Evolutionary conservation across 139 green algal genomes (phyloP).

Genomic region (Chlorella vulgaris): DNA sequence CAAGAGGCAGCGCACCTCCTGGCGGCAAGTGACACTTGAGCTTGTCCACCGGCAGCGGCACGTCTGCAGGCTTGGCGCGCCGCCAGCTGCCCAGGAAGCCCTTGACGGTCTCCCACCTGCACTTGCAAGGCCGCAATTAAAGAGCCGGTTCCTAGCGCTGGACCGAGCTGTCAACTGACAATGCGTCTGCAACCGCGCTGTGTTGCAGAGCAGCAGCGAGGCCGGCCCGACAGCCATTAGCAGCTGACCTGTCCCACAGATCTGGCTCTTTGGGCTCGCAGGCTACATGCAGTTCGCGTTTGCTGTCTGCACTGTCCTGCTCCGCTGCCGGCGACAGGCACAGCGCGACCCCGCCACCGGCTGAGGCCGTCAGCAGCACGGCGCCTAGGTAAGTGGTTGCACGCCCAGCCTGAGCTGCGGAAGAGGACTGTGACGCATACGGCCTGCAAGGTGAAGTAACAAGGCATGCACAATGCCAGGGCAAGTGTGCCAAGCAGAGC

Average conservation of each 20-base stretch:
- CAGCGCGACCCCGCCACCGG: slow-evolving; percentile 1
- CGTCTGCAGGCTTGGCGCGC: not conserved
- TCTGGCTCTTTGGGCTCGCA: slow-evolving; percentile 14
- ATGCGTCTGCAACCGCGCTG: no score
- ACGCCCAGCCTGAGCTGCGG: not conserved
- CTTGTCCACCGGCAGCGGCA: slow-evolving; percentile 43
- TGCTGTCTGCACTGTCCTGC: not conserved
- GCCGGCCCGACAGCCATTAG: not conserved
- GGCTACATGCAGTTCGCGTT: not conserved
- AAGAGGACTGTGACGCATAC: not conserved
- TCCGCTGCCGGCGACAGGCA: not conserved
- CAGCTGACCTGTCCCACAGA: slow-evolving; percentile 12
- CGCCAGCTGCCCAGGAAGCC: slow-evolving; percentile 22
- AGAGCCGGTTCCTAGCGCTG: not conserved
- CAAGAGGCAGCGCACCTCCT: slow-evolving; percentile 1
- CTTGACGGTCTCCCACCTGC: slow-evolving; percentile 22
- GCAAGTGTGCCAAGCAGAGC: no score
- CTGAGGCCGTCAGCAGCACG: not conserved
- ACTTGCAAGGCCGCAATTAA: not conserved
- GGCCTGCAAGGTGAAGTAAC: no score
- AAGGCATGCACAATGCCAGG: no score
- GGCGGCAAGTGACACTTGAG: slow-evolving; percentile 43
- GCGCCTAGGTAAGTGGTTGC: not conserved
- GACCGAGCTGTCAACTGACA: no score
- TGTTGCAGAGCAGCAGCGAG: not conserved